Conservation (phyloP, 2,329 filamentous ascomycete species). For the Dactylellina cionopaga region DNA sequence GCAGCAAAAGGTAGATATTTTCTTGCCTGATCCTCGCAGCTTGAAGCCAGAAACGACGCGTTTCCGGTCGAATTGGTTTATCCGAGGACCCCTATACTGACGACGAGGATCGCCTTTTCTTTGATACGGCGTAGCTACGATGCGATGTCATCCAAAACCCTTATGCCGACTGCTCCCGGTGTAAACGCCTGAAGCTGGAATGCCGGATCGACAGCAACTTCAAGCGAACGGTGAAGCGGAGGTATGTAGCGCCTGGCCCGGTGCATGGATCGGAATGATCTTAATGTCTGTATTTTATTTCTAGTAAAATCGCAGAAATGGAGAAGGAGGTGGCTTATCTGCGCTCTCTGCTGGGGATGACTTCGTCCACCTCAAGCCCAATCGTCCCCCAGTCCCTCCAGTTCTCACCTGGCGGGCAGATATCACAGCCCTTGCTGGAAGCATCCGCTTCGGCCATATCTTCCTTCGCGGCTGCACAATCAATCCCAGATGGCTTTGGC, state of each 20-base stretch:
- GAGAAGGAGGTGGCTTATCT: constrained; percentile 80
- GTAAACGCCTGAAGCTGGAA: constrained; percentile 79
- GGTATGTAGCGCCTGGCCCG: constrained; percentile 9
- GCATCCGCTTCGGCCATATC: constrained; percentile 51
- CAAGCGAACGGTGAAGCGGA: constrained; percentile 81
- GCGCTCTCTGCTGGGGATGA: constrained; percentile 59
- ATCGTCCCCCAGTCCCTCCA: constrained; percentile 65
- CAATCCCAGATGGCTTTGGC: constrained; percentile 33
- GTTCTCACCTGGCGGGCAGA: constrained; percentile 42
- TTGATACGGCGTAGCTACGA: constrained; percentile 69
- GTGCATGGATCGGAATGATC: not conserved
- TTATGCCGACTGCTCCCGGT: constrained; percentile 79
- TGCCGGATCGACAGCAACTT: constrained; percentile 91
- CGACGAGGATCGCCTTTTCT: constrained; percentile 18
- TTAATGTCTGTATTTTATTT: constrained; percentile 10
- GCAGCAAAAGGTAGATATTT: constrained; percentile 82
- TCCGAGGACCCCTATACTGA: constrained; percentile 6
- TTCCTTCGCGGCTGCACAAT: constrained; percentile 28
- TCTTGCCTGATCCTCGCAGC: constrained; percentile 30
- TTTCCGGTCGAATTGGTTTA: constrained; percentile 11
- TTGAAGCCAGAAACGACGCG: no score
- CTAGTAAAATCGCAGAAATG: constrained; percentile 83
- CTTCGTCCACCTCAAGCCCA: constrained; percentile 69
- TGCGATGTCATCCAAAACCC: constrained; percentile 86
- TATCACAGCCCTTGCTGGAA: constrained; percentile 48